Percentiles rank a stretch among this genome's conserved stretches.
These are phyloP conservation scores for Sarocladium oryzae DNA, from an alignment of 2,329 filamentous ascomycete genomes.

Conservation along the genomic window DNA sequence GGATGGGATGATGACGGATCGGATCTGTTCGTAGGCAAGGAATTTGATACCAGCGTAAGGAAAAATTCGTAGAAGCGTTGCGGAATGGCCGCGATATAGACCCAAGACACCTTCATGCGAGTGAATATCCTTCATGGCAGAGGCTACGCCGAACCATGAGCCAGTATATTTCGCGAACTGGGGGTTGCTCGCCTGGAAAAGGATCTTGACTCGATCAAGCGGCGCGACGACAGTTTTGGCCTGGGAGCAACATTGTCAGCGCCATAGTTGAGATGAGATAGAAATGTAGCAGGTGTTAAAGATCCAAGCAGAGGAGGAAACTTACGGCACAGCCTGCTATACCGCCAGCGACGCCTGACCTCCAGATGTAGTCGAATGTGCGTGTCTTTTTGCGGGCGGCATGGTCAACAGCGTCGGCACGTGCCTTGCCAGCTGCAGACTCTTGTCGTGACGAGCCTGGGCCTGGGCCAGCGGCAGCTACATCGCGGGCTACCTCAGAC, in stretches of 20 bases:
- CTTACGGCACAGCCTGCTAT: slow-evolving; percentile 86
- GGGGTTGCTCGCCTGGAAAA: slow-evolving; percentile 93
- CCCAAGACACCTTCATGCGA: slow-evolving; percentile 64
- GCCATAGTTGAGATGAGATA: too few species aligned
- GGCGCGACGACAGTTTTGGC: slow-evolving; percentile 94
- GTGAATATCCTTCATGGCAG: slow-evolving; percentile 80
- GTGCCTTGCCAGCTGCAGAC: slow-evolving; percentile 19
- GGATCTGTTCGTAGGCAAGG: slow-evolving; percentile 93
- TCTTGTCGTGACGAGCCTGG: slow-evolving; percentile 15
- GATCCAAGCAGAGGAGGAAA: neutral
- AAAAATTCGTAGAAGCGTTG: slow-evolving; percentile 88
- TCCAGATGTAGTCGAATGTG: slow-evolving; percentile 76
- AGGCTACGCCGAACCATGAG: slow-evolving; percentile 77
- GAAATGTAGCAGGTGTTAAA: slow-evolving; percentile 14
- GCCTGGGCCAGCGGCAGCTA: slow-evolving; percentile 14
- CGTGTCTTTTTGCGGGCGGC: slow-evolving; percentile 43
- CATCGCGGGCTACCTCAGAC: slow-evolving; percentile 39
- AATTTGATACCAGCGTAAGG: slow-evolving; percentile 98
- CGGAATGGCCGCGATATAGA: slow-evolving; percentile 89
- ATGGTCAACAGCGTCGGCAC: slow-evolving; percentile 16
- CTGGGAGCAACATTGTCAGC: slow-evolving; percentile 39
- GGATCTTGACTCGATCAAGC: slow-evolving; percentile 95
- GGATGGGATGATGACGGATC: slow-evolving; percentile 65
- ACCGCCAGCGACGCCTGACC: slow-evolving; percentile 81
- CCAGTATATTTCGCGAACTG: slow-evolving; percentile 90